phyloP scores from a whole-genome alignment of 1,284 basidiomycete species.

The Ustilago shanxiensis region DNA sequence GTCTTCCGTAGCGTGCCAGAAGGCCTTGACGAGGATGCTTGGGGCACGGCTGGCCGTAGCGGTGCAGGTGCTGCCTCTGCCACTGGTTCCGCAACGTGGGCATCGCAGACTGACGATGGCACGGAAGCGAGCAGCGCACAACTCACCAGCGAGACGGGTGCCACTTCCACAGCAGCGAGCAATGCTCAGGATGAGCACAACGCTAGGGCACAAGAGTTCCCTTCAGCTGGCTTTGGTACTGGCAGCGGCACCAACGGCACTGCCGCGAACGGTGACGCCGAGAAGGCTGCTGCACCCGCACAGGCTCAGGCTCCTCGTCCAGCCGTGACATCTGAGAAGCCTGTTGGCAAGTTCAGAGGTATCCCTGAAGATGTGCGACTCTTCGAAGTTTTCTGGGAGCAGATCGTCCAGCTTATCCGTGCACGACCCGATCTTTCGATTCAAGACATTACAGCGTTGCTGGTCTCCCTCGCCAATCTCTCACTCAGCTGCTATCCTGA shows the following conservation, averaged over 20 bases:
- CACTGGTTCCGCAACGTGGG: conserved; percentile 31
- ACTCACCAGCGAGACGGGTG: conserved; percentile 29
- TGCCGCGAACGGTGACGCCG: conserved; percentile 30
- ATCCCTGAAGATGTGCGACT: conserved; percentile 68
- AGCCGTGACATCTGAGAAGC: conserved; percentile 31
- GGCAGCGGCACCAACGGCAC: conserved; percentile 20
- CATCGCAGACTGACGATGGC: conserved; percentile 46
- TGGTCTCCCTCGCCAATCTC: conserved; percentile 66
- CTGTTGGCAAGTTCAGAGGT: conserved; percentile 64
- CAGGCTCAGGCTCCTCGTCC: conserved; percentile 27
- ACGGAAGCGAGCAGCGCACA: conserved; percentile 43
- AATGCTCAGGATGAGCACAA: conserved; percentile 27
- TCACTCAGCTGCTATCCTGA: conserved; percentile 69
- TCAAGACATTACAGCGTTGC: conserved; percentile 65
- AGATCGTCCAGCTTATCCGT: conserved; percentile 67
- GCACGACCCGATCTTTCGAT: conserved; percentile 69
- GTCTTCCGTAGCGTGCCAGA: conserved; percentile 59
- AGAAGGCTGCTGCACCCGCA: conserved; percentile 25
- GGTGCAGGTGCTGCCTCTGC: conserved; percentile 25
- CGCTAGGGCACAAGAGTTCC: conserved; percentile 42
- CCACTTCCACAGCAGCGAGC: conserved; percentile 29
- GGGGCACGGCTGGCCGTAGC: conserved; percentile 51
- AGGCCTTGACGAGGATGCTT: conserved; percentile 60
- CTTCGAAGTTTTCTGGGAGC: conserved; percentile 70
- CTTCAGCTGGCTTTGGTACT: conserved; percentile 28